Evolutionary conservation across 2,329 filamentous ascomycete genomes (phyloP).

Genomic region (Aaosphaeria arxii): DNA sequence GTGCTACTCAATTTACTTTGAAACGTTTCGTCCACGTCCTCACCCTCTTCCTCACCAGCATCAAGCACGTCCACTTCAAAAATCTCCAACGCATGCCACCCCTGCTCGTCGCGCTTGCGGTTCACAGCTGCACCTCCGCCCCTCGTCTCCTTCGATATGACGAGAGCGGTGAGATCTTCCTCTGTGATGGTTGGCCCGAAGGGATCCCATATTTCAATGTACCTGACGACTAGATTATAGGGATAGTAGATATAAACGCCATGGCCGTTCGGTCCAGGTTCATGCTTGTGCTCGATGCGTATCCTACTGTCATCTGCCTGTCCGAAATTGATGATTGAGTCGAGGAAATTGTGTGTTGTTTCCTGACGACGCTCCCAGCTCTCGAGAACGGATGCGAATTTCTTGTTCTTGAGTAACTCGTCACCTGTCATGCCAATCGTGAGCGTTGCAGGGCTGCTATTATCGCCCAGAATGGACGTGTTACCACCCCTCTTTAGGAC

Average conservation of each 20-base stretch:
- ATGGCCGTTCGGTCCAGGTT: slow-evolving; percentile 48
- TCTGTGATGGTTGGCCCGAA: slow-evolving; percentile 90
- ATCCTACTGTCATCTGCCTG: slow-evolving; percentile 43
- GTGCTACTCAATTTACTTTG: slow-evolving; percentile 89
- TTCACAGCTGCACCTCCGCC: slow-evolving; percentile 84
- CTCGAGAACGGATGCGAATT: slow-evolving; percentile 77
- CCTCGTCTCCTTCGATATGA: slow-evolving; percentile 85
- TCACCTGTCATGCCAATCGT: slow-evolving; percentile 89
- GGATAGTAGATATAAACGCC: slow-evolving; percentile 59
- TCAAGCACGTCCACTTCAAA: slow-evolving; percentile 91
- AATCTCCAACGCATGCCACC: slow-evolving; percentile 72
- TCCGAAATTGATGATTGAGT: slow-evolving; percentile 59
- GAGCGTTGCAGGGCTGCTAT: slow-evolving; percentile 49
- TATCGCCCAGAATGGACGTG: slow-evolving; percentile 11
- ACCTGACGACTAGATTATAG: slow-evolving; percentile 66
- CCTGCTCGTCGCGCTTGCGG: slow-evolving; percentile 69
- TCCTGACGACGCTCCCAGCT: slow-evolving; percentile 73
- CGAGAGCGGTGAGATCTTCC: slow-evolving; percentile 71
- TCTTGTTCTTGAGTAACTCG: slow-evolving; percentile 82
- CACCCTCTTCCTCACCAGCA: slow-evolving; percentile 52
- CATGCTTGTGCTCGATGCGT: slow-evolving; percentile 44
- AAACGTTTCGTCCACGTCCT: slow-evolving; percentile 58
- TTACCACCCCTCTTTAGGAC: slow-evolving; percentile 50
- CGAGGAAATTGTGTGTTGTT: slow-evolving; percentile 69
- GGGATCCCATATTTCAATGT: slow-evolving; percentile 80